phyloP scores from a whole-genome alignment of 257 asterid species.

The Salvia hispanica region DNA sequence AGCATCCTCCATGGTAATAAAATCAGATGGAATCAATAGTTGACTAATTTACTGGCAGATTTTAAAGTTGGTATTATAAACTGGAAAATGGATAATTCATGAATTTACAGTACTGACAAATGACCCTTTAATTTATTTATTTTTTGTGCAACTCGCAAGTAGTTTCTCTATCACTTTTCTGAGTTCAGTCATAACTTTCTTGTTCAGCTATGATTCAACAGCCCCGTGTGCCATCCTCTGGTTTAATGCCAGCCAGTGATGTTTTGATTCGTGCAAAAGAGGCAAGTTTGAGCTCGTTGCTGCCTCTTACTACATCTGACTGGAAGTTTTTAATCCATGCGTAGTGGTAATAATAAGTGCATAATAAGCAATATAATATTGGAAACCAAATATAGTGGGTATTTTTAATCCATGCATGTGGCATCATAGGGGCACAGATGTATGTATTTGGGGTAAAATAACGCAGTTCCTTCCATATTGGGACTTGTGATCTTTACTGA shows the following conservation, averaged over 20 bases:
- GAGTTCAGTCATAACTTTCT: conserved; percentile 27
- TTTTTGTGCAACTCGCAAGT: neutral
- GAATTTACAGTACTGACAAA: too few species aligned
- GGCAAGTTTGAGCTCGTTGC: conserved; percentile 51
- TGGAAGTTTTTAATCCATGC: neutral
- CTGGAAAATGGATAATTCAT: too few species aligned
- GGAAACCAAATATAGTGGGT: neutral
- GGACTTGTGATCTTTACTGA: conserved; percentile 16
- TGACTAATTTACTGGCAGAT: too few species aligned
- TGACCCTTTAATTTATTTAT: too few species aligned
- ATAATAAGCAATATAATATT: conserved; percentile 26
- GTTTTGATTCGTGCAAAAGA: conserved; percentile 84
- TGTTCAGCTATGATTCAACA: conserved; percentile 88
- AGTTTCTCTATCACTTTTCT: conserved; percentile 26
- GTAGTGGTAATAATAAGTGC: conserved; percentile 13
- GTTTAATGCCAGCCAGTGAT: conserved; percentile 87
- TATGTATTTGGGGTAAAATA: conserved; percentile 3
- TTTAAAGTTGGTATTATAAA: too few species aligned
- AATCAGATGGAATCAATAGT: too few species aligned
- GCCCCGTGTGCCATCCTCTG: conserved; percentile 84
- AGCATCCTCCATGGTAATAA: too few species aligned
- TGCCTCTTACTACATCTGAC: conserved; percentile 8
- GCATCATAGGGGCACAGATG: neutral
- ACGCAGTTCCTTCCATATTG: conserved; percentile 3
- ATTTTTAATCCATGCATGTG: neutral